Evolutionary conservation across 768 basidiomycete genomes (phyloP).

Genomic region (Amanita rimosa): DNA sequence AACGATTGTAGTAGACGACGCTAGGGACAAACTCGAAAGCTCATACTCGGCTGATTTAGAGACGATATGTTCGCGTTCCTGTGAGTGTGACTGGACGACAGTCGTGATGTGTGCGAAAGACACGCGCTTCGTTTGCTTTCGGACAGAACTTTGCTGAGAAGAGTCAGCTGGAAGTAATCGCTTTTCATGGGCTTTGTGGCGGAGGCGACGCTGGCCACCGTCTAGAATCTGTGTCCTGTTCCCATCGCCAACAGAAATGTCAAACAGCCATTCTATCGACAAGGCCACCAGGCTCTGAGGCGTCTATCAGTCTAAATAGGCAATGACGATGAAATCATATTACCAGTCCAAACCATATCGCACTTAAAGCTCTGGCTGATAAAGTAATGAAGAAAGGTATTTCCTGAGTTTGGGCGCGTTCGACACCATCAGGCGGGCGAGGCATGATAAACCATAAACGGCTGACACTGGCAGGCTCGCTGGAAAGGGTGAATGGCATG

Average conservation of each 20-base stretch:
- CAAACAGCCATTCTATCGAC: slow-evolving; percentile 30
- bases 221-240: not conserved
- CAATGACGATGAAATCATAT: not conserved
- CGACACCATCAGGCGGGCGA: too few species aligned
- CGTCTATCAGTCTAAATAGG: slow-evolving; percentile 1
- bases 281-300: slow-evolving; percentile 32
- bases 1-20: not conserved
- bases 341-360: slow-evolving; percentile 13
- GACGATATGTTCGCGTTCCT: slow-evolving; percentile 4
- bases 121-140: slow-evolving; percentile 8
- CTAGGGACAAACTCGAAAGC: not conserved
- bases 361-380: slow-evolving; percentile 21
- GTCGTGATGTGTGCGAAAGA: slow-evolving; percentile 9
- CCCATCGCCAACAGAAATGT: slow-evolving; percentile 7
- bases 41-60: not conserved
- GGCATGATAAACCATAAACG: slow-evolving; percentile 5
- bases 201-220: not conserved
- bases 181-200: not conserved
- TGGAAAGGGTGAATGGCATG: not conserved
- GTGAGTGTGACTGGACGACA: slow-evolving; percentile 7
- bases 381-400: slow-evolving; percentile 20
- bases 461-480: not conserved
- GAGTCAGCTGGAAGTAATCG: not conserved
- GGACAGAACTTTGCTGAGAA: slow-evolving; percentile 5
- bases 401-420: not conserved